These are phyloP conservation scores for Flaveria linearis DNA, from an alignment of 129 eudicot species.

Conservation along the genomic window DNA sequence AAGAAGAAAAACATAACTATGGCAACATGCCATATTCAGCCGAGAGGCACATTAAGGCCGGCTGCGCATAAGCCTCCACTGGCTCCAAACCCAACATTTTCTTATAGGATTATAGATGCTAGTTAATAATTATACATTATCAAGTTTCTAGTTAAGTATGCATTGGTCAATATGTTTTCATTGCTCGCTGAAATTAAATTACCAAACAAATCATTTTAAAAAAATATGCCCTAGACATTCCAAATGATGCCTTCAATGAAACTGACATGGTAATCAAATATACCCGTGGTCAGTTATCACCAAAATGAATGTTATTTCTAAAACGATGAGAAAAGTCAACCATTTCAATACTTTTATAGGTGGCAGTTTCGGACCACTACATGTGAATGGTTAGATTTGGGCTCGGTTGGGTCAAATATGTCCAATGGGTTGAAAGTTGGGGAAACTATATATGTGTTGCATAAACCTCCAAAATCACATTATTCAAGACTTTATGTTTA, in stretches of 20 bases:
- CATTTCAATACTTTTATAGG: neutral
- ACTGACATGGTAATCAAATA: no score
- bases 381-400: neutral
- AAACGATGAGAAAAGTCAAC: neutral
- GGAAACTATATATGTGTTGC: neutral
- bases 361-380: neutral
- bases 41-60: no score
- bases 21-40: no score
- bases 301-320: neutral
- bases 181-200: neutral
- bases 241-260: no score
- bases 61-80: no score
- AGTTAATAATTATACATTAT: neutral
- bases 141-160: neutral
- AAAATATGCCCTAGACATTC: no score
- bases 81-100: neutral
- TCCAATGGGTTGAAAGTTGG: neutral
- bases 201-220: neutral
- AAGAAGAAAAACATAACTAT: no score
- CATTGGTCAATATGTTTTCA: neutral
- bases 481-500: neutral
- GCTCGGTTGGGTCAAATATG: neutral
- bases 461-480: slow-evolving; percentile 4
- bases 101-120: neutral
- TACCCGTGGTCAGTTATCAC: neutral